Evolutionary conservation across 441 rosid species (phyloP).

Genomic region (Melastoma candidum): DNA sequence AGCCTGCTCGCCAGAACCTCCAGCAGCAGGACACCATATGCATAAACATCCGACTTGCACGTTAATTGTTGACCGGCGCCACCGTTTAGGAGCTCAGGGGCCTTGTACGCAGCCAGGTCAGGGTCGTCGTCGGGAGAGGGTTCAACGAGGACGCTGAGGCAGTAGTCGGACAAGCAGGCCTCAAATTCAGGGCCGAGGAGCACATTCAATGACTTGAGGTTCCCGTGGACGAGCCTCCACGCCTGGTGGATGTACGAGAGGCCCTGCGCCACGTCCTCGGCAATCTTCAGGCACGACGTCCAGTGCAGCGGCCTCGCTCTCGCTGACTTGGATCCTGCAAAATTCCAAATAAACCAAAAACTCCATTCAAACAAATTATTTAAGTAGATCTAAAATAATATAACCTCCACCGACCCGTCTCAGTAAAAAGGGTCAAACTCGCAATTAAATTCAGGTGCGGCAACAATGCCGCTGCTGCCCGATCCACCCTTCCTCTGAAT

Average conservation of each 20-base stretch:
- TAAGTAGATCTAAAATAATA: no score
- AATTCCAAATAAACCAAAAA: not conserved
- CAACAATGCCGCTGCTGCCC: no score
- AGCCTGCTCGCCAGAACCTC: conserved; percentile 76
- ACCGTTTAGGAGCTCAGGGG: conserved; percentile 45
- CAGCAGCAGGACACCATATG: conserved; percentile 65
- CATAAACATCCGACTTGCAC: conserved; percentile 64
- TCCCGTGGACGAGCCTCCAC: conserved; percentile 74
- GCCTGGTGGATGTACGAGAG: conserved; percentile 90
- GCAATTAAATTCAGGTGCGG: no score
- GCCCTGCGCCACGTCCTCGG: conserved; percentile 92
- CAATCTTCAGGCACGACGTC: conserved; percentile 92
- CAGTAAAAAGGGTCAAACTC: no score
- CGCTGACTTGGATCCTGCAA: conserved; percentile 68
- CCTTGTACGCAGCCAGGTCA: conserved; percentile 34
- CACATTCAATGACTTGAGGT: conserved; percentile 69
- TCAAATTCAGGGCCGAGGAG: conserved; percentile 83
- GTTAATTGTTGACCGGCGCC: conserved; percentile 25
- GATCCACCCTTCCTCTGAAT: no score
- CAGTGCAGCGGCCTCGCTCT: conserved; percentile 89
- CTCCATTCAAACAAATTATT: no score
- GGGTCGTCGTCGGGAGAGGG: conserved; percentile 37
- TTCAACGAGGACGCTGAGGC: conserved; percentile 45
- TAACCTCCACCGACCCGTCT: no score
- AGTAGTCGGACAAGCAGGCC: conserved; percentile 72